phyloP scores from a whole-genome alignment of 441 rosid species.

The Bocquillonia castaneifolia region DNA sequence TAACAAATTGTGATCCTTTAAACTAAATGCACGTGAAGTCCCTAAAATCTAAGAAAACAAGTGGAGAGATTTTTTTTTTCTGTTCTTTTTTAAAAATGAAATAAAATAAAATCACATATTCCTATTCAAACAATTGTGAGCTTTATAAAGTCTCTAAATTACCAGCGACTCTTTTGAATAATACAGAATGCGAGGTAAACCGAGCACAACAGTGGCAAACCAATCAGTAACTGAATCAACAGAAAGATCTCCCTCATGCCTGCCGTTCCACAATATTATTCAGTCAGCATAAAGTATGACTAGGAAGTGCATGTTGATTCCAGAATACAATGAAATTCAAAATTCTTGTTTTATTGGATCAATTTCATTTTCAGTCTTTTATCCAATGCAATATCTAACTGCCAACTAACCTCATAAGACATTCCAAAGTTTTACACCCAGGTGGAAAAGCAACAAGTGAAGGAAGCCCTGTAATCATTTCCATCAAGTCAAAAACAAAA shows the following conservation, averaged over 20 bases:
- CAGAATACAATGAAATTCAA: not conserved
- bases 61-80: not conserved
- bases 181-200: conserved; percentile 84
- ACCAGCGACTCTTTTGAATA: conserved; percentile 88
- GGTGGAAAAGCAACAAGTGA: conserved; percentile 70
- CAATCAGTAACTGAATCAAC: conserved; percentile 80
- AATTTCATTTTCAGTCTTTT: not conserved
- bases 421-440: conserved; percentile 61
- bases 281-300: conserved; percentile 7
- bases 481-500: conserved; percentile 29
- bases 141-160: conserved; percentile 21
- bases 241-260: conserved; percentile 80
- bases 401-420: conserved; percentile 66
- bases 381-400: conserved; percentile 7
- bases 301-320: not conserved
- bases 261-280: conserved; percentile 22
- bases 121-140: conserved; percentile 5
- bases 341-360: not conserved
- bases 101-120: not conserved
- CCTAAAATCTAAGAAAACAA: not conserved
- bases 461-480: conserved; percentile 68
- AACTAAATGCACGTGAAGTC: not conserved
- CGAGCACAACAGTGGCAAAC: conserved; percentile 68
- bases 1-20: not conserved
- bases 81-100: not conserved